phyloP scores from a whole-genome alignment of 2,329 filamentous ascomycete genomes.

The Botrytis medusae region DNA sequence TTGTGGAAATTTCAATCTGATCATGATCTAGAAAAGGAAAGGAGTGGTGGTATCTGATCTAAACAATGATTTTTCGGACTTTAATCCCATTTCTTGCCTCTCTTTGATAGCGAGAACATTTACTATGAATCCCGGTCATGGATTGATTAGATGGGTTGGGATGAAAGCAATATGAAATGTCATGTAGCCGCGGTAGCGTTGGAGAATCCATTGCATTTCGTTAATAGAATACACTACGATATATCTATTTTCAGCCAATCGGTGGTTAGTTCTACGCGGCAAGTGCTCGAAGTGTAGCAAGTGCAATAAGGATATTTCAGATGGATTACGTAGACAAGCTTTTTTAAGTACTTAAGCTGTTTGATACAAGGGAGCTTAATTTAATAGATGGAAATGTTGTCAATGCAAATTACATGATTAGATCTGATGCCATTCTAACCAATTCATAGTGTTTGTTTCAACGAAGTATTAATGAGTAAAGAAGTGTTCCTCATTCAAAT shows the following conservation, averaged over 20 bases:
- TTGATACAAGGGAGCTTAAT: background rate
- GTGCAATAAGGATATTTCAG: background rate
- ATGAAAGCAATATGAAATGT: background rate
- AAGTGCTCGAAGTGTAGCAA: slow-evolving; percentile 1
- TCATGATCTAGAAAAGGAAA: slow-evolving; percentile 5
- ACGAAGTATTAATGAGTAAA: no score
- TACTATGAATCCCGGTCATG: background rate
- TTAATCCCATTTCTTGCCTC: background rate
- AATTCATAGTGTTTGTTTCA: background rate
- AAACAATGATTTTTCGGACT: background rate
- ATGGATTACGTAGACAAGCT: slow-evolving; percentile 1
- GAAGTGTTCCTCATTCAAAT: background rate
- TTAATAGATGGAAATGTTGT: background rate
- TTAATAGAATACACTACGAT: background rate
- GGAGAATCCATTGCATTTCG: background rate
- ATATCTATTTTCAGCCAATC: background rate
- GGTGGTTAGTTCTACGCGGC: background rate
- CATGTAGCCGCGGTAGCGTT: background rate
- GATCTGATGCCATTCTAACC: background rate
- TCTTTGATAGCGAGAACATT: background rate
- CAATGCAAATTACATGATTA: background rate
- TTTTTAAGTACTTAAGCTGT: background rate
- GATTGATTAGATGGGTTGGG: background rate
- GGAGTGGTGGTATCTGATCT: background rate
- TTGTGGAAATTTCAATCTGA: slow-evolving; percentile 3